Evolutionary conservation across 768 basidiomycete species (phyloP), one percentile per base, ranked within the genome.

Genomic region (Exsudoporus frostii): DNA sequence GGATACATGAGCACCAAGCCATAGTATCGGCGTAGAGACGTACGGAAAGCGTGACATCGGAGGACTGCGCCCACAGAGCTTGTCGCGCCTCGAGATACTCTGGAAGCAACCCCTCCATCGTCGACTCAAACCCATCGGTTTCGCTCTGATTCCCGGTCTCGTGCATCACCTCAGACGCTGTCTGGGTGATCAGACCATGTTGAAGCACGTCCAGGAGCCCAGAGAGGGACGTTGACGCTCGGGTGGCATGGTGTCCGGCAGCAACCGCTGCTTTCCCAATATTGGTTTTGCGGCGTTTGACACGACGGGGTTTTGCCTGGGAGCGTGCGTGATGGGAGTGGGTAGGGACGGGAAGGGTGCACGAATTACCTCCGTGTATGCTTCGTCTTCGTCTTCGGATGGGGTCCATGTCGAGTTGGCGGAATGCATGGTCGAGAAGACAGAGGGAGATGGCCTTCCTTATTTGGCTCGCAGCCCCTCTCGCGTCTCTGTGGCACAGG

Each of bases 81-180:
- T 61, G 55, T 51, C 73, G 67, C 14, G 65, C 66, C 39, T 66
- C 66, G 27, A 73, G 50, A 22, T 64, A 71, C 45, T 78, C 72
- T 17, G 70, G 65, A 19, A 76, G 62, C 6, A 73, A 39, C 6
- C 50, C 46, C 22, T 68, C 66, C 39, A 76, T 70, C 25, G 62
- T 55, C 13, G 61, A 48, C 36, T 77, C 76, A 53, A 77, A 75
- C 6, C 70, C 64, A 32, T 52, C 56, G 34, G 42, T 43, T 34
- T 50, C 45, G 27, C 37, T 46, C 20, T 41, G 30, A 37, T n/a
- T 20, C 30, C 39, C 45, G 17, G 1, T 27, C 27, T 41, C 30
- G 24, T 43, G 19, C 13, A 4, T 7, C 7, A 3, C 9, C 38
- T 32, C 49, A 4, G 3, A 6, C 1, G 41, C 17, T 13, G 45